Conservation (phyloP, 805 yeast species). For the Candida silvicultrix region DNA sequence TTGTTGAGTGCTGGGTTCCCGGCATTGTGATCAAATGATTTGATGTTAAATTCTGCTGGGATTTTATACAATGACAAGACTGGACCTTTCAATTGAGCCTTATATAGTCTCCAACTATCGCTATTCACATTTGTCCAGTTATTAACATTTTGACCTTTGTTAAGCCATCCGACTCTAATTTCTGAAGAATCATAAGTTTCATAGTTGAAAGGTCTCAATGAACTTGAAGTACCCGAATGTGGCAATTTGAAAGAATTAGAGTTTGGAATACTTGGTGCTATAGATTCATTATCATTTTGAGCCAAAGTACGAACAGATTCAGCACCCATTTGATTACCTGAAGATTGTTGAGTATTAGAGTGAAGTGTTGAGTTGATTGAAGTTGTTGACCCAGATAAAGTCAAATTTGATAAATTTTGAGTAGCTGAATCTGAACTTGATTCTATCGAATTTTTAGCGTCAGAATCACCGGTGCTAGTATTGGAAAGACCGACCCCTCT, state of each 20-base stretch:
- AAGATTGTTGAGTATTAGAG: background rate
- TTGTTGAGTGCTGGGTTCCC: constrained; percentile 2
- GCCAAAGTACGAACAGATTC: background rate
- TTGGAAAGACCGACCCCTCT: background rate
- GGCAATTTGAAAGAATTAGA: background rate
- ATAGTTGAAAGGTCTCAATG: constrained; percentile 15
- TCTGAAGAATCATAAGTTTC: constrained; percentile 32
- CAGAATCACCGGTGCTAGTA: background rate
- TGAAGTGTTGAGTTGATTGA: background rate
- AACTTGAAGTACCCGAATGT: background rate
- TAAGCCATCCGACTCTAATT: constrained; percentile 56
- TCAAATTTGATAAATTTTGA: background rate
- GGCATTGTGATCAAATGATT: constrained; percentile 29
- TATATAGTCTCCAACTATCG: constrained; percentile 36
- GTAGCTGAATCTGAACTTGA: background rate
- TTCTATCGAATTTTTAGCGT: background rate
- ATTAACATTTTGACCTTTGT: constrained; percentile 33
- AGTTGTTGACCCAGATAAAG: constrained; percentile 1
- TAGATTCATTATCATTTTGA: background rate
- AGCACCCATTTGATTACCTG: background rate
- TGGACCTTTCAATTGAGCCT: constrained; percentile 70
- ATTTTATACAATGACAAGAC: constrained; percentile 55
- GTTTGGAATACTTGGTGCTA: background rate
- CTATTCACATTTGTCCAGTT: constrained; percentile 16
- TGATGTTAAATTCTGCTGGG: constrained; percentile 40